Base-by-base conservation (phyloP, 257 asterid species). In the Ballota nigra region DNA sequence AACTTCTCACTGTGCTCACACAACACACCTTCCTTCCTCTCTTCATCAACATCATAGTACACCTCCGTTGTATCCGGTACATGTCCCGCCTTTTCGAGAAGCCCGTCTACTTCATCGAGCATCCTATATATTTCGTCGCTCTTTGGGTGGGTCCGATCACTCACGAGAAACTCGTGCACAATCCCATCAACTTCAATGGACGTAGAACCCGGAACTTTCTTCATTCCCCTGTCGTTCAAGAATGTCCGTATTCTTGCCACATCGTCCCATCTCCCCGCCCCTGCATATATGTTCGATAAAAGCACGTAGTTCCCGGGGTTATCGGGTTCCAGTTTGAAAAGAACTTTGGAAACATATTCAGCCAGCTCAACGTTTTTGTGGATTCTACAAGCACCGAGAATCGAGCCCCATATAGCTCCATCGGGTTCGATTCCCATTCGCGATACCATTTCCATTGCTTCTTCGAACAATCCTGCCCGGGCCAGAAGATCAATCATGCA, bases 111-210 rank as follows among this genome's bases (percentile, higher is more conserved):
- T 43, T 83, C 87, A 5, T 75, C 80, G 2, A 83, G 75, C 87
- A 80, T 83, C 58, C 6, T 7, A 12, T 83, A 76, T 36, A 83
- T 80, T 6, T 78, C 84, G 3, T 58, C 59, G 53, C 80, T 81
- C 78, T 22, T 58, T 0, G 79, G 70, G 63, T 83, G 88, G 0
- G 78, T 47, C 16, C 80, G 75, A 22, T 83, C 88, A 3, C 88
- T 78, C 1, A 83, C 88, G 11, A 83, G 82, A 75, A 84, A 84
- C 75, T 81, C 89, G 24, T 81, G 86, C 1, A 82, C 86, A 0
- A 63, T 15, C 13, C 80, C 34, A 13, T 69, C 85, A 26, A 84
- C 81, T 41, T 84, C 86, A 9, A 84, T 84, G 70, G 86, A 84
- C 40, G 84, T 84, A 19, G 83, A 84, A 3, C 89, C 89, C 0